Evolutionary conservation across 176 grass and related monocot species (phyloP).

Genomic region (Oryza coarctata): DNA sequence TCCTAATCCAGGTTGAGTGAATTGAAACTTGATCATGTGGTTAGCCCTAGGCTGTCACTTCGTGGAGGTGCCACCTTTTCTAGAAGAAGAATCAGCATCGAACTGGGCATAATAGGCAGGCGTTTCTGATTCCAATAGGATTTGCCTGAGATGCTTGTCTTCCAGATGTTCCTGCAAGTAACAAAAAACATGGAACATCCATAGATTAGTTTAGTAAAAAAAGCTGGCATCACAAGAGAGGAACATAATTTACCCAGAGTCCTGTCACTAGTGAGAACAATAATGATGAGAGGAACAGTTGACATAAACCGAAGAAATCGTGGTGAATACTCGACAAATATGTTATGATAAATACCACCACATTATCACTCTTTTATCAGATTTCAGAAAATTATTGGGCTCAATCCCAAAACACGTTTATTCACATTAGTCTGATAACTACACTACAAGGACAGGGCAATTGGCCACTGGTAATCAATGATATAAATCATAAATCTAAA

Average conservation of each 20-base stretch:
- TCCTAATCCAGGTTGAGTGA: neutral
- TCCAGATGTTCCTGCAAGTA: slow-evolving; percentile 71
- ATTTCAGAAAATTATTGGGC: neutral
- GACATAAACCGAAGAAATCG: slow-evolving; percentile 7
- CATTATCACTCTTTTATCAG: neutral
- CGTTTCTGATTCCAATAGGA: slow-evolving; percentile 64
- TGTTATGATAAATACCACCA: neutral
- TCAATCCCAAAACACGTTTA: neutral
- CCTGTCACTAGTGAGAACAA: neutral
- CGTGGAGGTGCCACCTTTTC: slow-evolving; percentile 19
- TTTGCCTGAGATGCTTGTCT: slow-evolving; percentile 75
- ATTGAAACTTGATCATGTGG: neutral
- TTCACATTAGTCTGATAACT: neutral
- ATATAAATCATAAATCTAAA: neutral
- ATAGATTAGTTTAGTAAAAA: neutral
- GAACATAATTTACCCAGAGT: neutral
- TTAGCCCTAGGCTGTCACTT: slow-evolving; percentile 12
- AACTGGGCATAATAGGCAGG: slow-evolving; percentile 42
- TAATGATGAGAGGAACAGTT: neutral
- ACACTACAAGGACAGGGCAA: neutral
- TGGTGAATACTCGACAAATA: neutral
- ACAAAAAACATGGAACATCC: neutral
- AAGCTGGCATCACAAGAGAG: neutral
- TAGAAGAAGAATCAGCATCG: slow-evolving; percentile 30
- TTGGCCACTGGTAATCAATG: neutral